These are phyloP conservation scores for Lachnellula suecica DNA, from an alignment of 2,329 filamentous ascomycete genomes.

Conservation along the genomic window DNA sequence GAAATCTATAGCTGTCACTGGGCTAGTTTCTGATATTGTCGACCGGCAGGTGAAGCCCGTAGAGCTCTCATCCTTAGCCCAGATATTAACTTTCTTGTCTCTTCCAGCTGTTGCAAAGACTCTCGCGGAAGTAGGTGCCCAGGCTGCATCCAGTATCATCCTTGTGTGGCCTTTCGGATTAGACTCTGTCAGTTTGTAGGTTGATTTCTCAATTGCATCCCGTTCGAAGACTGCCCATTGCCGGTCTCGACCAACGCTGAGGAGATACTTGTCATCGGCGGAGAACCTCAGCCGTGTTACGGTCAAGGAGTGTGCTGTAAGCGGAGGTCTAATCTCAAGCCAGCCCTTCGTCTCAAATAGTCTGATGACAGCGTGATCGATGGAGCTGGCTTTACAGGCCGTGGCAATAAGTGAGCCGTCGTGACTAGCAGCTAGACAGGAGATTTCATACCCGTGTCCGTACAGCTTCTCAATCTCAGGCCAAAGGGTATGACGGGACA, in stretches of 20 bases:
- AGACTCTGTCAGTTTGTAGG: constrained; percentile 58
- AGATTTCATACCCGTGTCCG: constrained; percentile 96
- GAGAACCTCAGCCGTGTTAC: constrained; percentile 83
- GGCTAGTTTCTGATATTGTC: constrained; percentile 48
- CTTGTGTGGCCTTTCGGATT: constrained; percentile 85
- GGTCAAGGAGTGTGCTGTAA: constrained; percentile 84
- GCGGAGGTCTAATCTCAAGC: constrained; percentile 81
- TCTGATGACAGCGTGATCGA: constrained; percentile 92
- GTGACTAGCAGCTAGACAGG: constrained; percentile 75
- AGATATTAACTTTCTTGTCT: constrained; percentile 81
- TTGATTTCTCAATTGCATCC: constrained; percentile 32
- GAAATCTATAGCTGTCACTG: constrained; percentile 74
- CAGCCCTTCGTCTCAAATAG: constrained; percentile 85
- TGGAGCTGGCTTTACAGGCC: constrained; percentile 86
- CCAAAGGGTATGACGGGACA: constrained; percentile 90
- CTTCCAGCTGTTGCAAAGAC: constrained; percentile 85
- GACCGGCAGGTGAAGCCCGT: constrained; percentile 40
- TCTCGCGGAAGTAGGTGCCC: constrained; percentile 56
- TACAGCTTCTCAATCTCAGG: constrained; percentile 96
- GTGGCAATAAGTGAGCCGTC: constrained; percentile 79
- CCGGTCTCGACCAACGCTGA: constrained; percentile 88
- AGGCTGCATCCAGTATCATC: constrained; percentile 89
- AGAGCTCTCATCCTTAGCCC: constrained; percentile 43
- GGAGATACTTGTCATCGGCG: constrained; percentile 66
- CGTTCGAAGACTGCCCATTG: constrained; percentile 84